Conservation (phyloP, 2,329 filamentous ascomycete species). For the Salinomyces thailandicus region DNA sequence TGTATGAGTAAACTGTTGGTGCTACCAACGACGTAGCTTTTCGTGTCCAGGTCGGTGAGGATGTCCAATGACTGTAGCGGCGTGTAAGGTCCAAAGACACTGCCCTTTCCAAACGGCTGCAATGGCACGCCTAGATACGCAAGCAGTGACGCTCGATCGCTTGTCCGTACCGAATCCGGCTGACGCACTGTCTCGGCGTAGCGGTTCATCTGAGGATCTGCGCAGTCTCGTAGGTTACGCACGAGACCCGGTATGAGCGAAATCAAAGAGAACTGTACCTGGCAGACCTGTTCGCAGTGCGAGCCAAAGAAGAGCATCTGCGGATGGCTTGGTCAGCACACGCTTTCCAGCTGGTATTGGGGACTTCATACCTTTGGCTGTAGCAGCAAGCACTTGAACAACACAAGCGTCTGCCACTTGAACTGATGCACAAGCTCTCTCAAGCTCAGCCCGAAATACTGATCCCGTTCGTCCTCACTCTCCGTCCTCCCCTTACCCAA, state of each 20-base stretch:
- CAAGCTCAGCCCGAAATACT: conserved; percentile 60
- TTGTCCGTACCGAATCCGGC: conserved; percentile 79
- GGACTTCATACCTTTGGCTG: conserved; percentile 68
- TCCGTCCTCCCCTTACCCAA: conserved; percentile 46
- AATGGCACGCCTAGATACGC: conserved; percentile 90
- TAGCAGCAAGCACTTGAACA: conserved; percentile 86
- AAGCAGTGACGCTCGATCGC: conserved; percentile 79
- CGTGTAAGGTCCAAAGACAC: conserved; percentile 92
- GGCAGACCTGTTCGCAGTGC: conserved; percentile 89
- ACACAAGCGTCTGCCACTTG: conserved; percentile 83
- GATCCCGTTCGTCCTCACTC: conserved; percentile 64
- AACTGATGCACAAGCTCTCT: conserved; percentile 88
- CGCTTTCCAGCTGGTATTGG: conserved; percentile 76
- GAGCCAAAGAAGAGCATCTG: conserved; percentile 98
- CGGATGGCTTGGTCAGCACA: conserved; percentile 31
- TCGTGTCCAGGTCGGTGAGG: conserved; percentile 84
- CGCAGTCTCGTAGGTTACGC: conserved; percentile 84
- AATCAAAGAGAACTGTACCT: conserved; percentile 95
- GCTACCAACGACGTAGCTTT: conserved; percentile 93
- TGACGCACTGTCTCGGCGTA: conserved; percentile 66
- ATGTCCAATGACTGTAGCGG: conserved; percentile 91
- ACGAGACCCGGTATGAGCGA: conserved; percentile 90
- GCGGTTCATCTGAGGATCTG: conserved; percentile 80
- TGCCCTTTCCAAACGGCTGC: conserved; percentile 92
- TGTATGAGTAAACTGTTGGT: conserved; percentile 91